These are phyloP conservation scores for Medicago ruthenica DNA, from an alignment of 306 rosid species.

Conservation along the genomic window DNA sequence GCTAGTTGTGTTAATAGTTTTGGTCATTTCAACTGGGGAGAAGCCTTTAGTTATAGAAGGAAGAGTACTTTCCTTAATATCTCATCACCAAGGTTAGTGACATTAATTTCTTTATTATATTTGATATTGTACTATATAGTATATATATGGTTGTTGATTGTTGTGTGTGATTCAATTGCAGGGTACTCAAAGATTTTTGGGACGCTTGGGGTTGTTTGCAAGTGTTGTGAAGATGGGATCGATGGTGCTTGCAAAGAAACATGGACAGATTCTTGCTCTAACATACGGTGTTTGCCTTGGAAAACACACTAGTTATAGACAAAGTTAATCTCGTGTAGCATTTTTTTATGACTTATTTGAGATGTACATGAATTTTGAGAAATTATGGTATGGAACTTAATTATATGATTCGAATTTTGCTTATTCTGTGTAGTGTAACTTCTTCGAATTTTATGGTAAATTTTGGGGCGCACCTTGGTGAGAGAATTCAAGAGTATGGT, in stretches of 20 bases:
- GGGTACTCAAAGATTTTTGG: slow-evolving; percentile 40
- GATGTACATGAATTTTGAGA: background rate
- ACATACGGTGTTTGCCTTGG: slow-evolving; percentile 61
- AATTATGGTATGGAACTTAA: background rate
- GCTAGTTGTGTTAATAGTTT: slow-evolving; percentile 22
- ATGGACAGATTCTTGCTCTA: slow-evolving; percentile 58
- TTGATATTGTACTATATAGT: background rate
- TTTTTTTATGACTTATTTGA: slow-evolving; percentile 2
- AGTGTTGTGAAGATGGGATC: slow-evolving; percentile 64
- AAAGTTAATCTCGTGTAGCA: background rate
- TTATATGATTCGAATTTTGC: background rate
- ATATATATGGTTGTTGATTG: background rate
- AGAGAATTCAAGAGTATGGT: no score
- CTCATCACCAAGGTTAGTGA: slow-evolving; percentile 46
- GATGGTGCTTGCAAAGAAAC: slow-evolving; percentile 55
- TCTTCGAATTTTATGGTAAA: background rate
- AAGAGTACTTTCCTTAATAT: slow-evolving; percentile 45
- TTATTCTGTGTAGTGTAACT: slow-evolving; percentile 7
- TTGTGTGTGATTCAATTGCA: slow-evolving; percentile 24
- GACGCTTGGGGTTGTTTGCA: slow-evolving; percentile 58
- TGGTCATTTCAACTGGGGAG: slow-evolving; percentile 39
- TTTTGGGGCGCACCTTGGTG: background rate
- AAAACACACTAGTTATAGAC: slow-evolving; percentile 41
- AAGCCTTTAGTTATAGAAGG: slow-evolving; percentile 40
- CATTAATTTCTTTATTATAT: background rate